These are phyloP conservation scores for Diutina ranongensis DNA, from an alignment of 1,139 yeast species.

Conservation along the genomic window DNA sequence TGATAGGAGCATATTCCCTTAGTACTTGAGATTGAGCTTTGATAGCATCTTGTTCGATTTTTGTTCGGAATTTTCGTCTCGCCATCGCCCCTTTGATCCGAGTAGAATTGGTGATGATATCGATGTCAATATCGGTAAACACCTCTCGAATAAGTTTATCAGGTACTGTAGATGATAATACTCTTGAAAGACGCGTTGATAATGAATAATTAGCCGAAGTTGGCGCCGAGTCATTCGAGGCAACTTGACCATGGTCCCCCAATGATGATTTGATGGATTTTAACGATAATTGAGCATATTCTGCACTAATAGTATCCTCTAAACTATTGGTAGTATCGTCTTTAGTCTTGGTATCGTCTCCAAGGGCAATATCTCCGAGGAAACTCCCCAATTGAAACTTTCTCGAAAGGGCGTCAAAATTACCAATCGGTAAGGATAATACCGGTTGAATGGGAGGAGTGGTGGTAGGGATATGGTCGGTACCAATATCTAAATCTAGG, in stretches of 20 bases:
- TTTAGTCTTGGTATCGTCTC: no score
- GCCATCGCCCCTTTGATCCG: constrained; percentile 39
- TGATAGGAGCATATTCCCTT: constrained; percentile 50
- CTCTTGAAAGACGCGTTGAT: constrained; percentile 38
- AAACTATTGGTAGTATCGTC: not conserved
- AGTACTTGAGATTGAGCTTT: constrained; percentile 47
- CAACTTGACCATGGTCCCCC: not conserved
- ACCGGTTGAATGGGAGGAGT: constrained; percentile 2
- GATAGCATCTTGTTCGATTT: constrained; percentile 60
- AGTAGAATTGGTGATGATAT: constrained; percentile 14
- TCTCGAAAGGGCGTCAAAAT: not conserved
- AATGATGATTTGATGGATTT: constrained; percentile 6
- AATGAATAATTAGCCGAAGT: constrained; percentile 15
- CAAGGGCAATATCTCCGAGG: constrained; percentile 1
- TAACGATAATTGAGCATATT: constrained; percentile 27
- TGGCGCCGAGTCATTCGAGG: constrained; percentile 8
- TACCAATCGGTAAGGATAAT: not conserved
- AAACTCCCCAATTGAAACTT: constrained; percentile 1
- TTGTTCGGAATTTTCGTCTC: constrained; percentile 51
- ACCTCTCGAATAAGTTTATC: constrained; percentile 41
- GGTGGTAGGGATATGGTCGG: not conserved
- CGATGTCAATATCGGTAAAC: constrained; percentile 34
- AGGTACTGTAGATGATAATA: constrained; percentile 34
- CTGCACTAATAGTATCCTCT: constrained; percentile 11
- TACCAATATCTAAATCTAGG: not conserved